Base-by-base conservation (phyloP, 192 early-diverging fungal species). In the Jimgerdemannia lactiflua region DNA sequence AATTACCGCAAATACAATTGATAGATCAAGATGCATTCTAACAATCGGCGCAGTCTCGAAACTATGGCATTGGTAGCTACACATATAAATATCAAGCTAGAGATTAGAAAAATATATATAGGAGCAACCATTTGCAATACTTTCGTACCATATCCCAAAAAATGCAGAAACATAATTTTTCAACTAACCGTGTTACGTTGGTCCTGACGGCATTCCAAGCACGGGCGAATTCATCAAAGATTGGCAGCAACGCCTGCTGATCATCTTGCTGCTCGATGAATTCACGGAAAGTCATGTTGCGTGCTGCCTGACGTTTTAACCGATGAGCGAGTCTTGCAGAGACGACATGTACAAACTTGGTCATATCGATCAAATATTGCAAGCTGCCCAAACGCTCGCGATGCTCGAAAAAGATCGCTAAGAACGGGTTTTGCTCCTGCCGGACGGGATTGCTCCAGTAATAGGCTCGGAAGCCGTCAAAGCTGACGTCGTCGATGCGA, bases 11-110 rank as follows among this genome's bases (percentile, higher is more conserved):
- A 59, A 73, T 14, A 42, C 4, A 20, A 76, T 74, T 4, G 43
- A 39, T 4, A 17, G 3, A n/a, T 65, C 54, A 10, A 10, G 4
- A 39, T n/a, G 18, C 7, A 76, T 76, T 18, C 29, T 29, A 29
- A 29, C 29, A 29, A 44, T 64, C 19, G 75, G 75, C 9, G 20
- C 42, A 4, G 2, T 4, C 40, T 59, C 49, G 14, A 76, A 73
- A 2, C 71, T 59, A 42, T 72, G 54, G 71, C 75, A 76, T 65
- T 76, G 71, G 17, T 73, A 76, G 65, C 71, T 63, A 14, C 71
- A 29, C 1, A 29, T 29, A 29, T 29, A 29, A 29, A 41, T 11
- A n/a, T 39, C 6, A 59, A 14, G 14, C 6, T 59, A 59, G n/a
- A 29, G 29, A 2, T 59, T 59, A 59, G 49, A 59, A 11, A 54